A percentile compares a stretch with the other conserved stretches of the same genome.
Conservation (phyloP, 345 rosid species). For the Lenwebbia sp. region DNA sequence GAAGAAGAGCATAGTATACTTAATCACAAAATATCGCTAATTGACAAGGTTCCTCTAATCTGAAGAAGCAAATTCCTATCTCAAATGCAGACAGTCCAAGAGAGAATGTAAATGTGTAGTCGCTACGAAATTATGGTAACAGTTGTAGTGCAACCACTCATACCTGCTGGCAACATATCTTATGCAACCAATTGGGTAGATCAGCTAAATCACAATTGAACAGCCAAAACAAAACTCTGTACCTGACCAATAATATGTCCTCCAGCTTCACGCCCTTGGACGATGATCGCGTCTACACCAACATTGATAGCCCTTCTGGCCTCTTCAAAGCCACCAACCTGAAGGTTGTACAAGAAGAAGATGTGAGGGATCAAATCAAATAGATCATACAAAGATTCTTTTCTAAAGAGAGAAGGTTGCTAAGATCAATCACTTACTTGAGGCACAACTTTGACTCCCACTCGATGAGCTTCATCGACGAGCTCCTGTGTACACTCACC, state of each 20-base stretch:
- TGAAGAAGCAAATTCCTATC: background rate
- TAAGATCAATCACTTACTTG: constrained; percentile 37
- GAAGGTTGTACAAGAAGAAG: background rate
- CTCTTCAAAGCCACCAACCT: constrained; percentile 63
- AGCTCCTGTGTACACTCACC: constrained; percentile 67
- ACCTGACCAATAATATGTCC: constrained; percentile 89
- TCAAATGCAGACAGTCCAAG: background rate
- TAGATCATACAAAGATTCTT: background rate
- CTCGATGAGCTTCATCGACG: constrained; percentile 42
- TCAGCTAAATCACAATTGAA: background rate
- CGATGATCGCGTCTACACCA: constrained; percentile 76
- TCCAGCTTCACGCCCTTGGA: constrained; percentile 89
- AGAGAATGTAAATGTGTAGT: background rate
- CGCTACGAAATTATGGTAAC: background rate
- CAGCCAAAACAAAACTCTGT: background rate
- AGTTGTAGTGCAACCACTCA: background rate
- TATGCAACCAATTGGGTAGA: background rate
- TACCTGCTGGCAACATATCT: too few relatives aligned
- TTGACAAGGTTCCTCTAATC: background rate
- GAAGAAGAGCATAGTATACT: background rate
- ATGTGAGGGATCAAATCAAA: background rate
- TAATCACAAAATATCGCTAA: background rate
- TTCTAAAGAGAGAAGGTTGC: background rate
- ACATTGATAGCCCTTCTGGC: constrained; percentile 44
- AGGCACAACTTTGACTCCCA: constrained; percentile 68